Evolutionary conservation across 164 flowering plant species (phyloP).

Genomic region (Chloranthus sessilifolius): DNA sequence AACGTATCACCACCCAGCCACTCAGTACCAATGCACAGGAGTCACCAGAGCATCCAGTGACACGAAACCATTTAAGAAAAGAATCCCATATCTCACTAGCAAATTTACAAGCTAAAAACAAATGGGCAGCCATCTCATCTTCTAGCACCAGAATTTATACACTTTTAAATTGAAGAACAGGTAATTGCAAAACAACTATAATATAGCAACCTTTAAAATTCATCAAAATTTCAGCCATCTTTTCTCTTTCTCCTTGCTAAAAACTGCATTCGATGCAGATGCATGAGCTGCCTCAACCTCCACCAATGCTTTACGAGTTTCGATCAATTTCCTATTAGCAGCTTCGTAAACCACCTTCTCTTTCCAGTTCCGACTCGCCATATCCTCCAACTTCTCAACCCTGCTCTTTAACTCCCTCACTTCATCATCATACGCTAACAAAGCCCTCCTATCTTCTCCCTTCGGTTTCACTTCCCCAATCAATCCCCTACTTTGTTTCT

Average conservation of each 20-base stretch:
- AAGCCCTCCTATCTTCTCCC: constrained; percentile 57
- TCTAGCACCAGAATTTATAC: no score
- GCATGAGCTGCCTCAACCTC: constrained; percentile 73
- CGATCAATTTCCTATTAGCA: constrained; percentile 65
- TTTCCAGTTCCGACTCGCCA: constrained; percentile 64
- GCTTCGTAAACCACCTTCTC: constrained; percentile 86
- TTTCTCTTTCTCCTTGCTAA: constrained; percentile 74
- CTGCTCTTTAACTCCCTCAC: constrained; percentile 54
- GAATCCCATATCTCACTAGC: no score
- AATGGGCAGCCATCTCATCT: no score
- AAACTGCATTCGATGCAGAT: constrained; percentile 61
- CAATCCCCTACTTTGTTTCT: constrained; percentile 29
- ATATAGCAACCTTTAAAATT: no score
- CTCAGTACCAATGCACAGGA: no score
- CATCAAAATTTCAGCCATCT: constrained; percentile 82
- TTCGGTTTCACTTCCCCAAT: constrained; percentile 25
- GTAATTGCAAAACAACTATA: no score
- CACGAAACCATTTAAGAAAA: no score
- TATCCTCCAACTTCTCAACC: constrained; percentile 79
- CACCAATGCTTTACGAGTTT: constrained; percentile 68
- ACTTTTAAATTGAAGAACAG: no score
- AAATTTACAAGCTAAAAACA: no score
- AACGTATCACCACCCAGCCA: no score
- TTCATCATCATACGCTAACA: constrained; percentile 75
- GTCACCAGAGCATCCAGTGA: no score